Evolutionary conservation across 768 basidiomycete genomes (phyloP).

Genomic region (Obba rivulosa): DNA sequence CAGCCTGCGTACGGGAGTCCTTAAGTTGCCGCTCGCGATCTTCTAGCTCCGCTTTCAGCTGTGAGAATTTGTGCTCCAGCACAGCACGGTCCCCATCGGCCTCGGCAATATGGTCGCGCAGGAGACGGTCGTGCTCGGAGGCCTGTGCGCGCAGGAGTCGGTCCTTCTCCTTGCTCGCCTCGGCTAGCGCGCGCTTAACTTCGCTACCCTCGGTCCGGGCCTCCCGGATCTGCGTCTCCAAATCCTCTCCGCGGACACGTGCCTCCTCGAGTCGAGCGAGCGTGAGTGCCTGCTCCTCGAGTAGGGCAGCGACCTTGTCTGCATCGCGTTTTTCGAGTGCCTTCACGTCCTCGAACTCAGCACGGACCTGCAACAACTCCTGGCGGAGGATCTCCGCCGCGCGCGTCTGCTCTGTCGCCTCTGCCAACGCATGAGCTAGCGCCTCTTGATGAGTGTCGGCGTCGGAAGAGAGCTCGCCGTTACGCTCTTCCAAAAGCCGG

Average conservation of each 20-base stretch:
- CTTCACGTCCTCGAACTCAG: slow-evolving; percentile 66
- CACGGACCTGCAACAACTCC: slow-evolving; percentile 54
- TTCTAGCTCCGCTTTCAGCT: slow-evolving; percentile 60
- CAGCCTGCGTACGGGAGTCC: slow-evolving; percentile 53
- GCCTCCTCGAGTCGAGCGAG: slow-evolving; percentile 72
- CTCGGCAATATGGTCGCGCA: slow-evolving; percentile 88
- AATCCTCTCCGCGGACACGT: slow-evolving; percentile 63
- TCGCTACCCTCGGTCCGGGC: slow-evolving; percentile 70
- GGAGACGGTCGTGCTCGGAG: slow-evolving; percentile 55
- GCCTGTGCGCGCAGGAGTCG: slow-evolving; percentile 67
- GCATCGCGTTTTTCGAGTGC: slow-evolving; percentile 59
- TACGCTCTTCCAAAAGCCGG: slow-evolving; percentile 59
- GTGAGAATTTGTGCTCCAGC: slow-evolving; percentile 81
- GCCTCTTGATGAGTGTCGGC: slow-evolving; percentile 50
- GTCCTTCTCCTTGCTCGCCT: slow-evolving; percentile 76
- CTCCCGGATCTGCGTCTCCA: slow-evolving; percentile 69
- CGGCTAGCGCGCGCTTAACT: slow-evolving; percentile 59
- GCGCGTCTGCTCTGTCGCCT: slow-evolving; percentile 63
- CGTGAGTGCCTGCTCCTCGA: slow-evolving; percentile 73
- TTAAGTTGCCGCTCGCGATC: slow-evolving; percentile 57
- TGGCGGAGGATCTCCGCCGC: slow-evolving; percentile 54
- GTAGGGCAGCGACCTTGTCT: slow-evolving; percentile 54
- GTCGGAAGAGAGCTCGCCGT: slow-evolving; percentile 49
- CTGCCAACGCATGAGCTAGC: slow-evolving; percentile 53
- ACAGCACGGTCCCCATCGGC: slow-evolving; percentile 93